Evolutionary conservation across 768 basidiomycete genomes (phyloP).

Genomic region (Suillus occidentalis): DNA sequence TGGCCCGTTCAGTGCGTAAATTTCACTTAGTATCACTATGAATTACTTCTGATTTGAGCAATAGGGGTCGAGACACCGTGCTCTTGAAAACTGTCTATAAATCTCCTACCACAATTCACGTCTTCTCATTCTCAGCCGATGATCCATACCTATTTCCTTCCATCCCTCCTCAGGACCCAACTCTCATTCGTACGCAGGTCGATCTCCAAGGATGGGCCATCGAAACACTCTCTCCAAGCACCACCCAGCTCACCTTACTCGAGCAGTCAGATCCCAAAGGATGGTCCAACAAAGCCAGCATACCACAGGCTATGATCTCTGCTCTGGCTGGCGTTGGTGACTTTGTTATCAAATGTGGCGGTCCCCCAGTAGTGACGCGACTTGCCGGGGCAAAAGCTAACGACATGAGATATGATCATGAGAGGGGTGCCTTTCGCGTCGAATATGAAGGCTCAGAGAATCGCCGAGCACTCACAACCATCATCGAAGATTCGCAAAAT

Average conservation of each 20-base stretch:
- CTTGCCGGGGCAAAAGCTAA: constrained; percentile 75
- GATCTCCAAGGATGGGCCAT: constrained; percentile 99
- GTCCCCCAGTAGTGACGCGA: constrained; percentile 88
- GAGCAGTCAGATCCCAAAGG: constrained; percentile 98
- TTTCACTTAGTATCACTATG: constrained; percentile 10
- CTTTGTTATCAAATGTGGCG: constrained; percentile 93
- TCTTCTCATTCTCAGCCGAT: constrained; percentile 93
- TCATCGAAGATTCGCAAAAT: constrained; percentile 17
- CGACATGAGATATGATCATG: constrained; percentile 83
- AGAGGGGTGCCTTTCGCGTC: constrained; percentile 74
- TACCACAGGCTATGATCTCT: constrained; percentile 92
- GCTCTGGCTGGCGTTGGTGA: constrained; percentile 91
- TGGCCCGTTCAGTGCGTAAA: constrained; percentile 87
- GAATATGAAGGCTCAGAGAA: constrained; percentile 75
- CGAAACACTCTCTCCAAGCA: constrained; percentile 91
- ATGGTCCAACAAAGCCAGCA: constrained; percentile 90
- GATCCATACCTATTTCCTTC: constrained; percentile 84
- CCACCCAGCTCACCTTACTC: constrained; percentile 88
- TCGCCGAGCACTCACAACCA: constrained; percentile 36
- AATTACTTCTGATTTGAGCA: constrained; percentile 7
- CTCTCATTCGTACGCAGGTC: constrained; percentile 89
- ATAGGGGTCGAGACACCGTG: constrained; percentile 85
- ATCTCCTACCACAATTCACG: constrained; percentile 90
- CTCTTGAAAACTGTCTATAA: constrained; percentile 96
- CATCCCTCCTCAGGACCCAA: constrained; percentile 65